Evolutionary conservation across 2,329 filamentous ascomycete species (phyloP), one percentile per base, ranked within the genome.

Genomic region (Botrytis squamosa): DNA sequence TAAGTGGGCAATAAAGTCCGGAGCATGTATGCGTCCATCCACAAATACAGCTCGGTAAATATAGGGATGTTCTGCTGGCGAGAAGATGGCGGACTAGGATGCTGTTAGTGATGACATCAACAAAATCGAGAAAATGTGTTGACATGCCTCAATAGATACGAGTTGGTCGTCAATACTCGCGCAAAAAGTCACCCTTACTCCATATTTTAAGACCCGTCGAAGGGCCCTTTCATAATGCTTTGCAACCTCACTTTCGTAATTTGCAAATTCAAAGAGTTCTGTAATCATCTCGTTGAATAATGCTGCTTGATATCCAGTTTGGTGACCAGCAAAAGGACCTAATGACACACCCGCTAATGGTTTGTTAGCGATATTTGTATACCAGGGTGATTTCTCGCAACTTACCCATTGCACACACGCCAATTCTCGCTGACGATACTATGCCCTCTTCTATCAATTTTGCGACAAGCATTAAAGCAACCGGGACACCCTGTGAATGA

Each of bases 161-260:
- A 99, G 86, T 82, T 99, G 96, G 82, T 99, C 96, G 81, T 99
- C 96, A 70, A 99, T 97, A 82, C 95, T 98, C 71, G 95, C 95
- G 74, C 97, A 88, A 81, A 95, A 98, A 0, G 94, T 92, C 67
- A 98, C 89, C 59, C 93, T 89, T 22, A 93, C 93, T 20, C 95
- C 94, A 78, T 93, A 92, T 25, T 91, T 88, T 10, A 99, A 85
- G 2, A 92, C 91, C 16, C 88, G 88, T 79, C 92, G 90, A 4
- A 98, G 84, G 0, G 94, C 90, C 42, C 90, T 86, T 78, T 93
- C 90, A 77, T 98, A 97, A 77, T 93, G 89, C 79, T 92, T 91
- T 0, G 94, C 95, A 20, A 98, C 93, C 71, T 90, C 87, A 80
- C 94, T 97, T 73, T 92, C 88, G 0, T 93, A 90, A 76, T 95